Conservation (phyloP, 163 green algal species). For the Chlamydomonas reinhardtii region DNA sequence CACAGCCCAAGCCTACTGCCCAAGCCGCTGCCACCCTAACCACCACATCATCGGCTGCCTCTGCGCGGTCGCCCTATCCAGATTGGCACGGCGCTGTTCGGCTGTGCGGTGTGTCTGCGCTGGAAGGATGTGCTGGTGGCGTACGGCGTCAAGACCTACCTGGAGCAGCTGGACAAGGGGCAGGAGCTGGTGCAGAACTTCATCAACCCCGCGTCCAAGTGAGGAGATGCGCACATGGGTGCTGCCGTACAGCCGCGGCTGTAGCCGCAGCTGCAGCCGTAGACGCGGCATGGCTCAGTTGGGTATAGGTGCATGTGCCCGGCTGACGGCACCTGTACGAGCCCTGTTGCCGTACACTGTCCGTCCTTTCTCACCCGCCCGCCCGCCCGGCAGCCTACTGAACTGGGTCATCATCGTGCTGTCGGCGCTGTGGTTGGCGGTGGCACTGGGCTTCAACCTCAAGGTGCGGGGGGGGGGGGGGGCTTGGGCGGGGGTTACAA, state of each 20-base stretch:
- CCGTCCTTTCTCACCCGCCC: too few relatives aligned
- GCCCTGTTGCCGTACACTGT: too few relatives aligned
- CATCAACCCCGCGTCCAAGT: slow-evolving; percentile 45
- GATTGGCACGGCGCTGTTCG: slow-evolving; percentile 25
- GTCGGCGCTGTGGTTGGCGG: not conserved
- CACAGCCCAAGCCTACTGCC: too few relatives aligned
- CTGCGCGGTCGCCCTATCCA: not conserved
- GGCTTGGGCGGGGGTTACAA: too few relatives aligned
- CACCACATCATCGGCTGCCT: too few relatives aligned
- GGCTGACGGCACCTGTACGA: too few relatives aligned
- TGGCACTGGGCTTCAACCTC: slow-evolving; percentile 29
- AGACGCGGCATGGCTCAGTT: too few relatives aligned
- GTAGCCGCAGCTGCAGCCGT: too few relatives aligned
- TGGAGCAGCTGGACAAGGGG: slow-evolving; percentile 28
- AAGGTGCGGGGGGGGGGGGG: not conserved
- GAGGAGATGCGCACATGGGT: not conserved
- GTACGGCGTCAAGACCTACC: not conserved
- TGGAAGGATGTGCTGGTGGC: slow-evolving; percentile 39
- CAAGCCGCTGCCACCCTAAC: too few relatives aligned
- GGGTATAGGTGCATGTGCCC: too few relatives aligned
- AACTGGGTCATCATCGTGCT: slow-evolving; percentile 41
- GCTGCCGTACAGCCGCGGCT: too few relatives aligned
- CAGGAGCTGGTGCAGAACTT: slow-evolving; percentile 39
- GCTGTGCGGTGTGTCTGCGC: slow-evolving; percentile 30
- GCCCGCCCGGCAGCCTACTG: slow-evolving; percentile 6